Evolutionary conservation across 1,284 basidiomycete genomes (phyloP), one percentile per base, ranked within the genome.

Genomic region (Sutorius eximius): DNA sequence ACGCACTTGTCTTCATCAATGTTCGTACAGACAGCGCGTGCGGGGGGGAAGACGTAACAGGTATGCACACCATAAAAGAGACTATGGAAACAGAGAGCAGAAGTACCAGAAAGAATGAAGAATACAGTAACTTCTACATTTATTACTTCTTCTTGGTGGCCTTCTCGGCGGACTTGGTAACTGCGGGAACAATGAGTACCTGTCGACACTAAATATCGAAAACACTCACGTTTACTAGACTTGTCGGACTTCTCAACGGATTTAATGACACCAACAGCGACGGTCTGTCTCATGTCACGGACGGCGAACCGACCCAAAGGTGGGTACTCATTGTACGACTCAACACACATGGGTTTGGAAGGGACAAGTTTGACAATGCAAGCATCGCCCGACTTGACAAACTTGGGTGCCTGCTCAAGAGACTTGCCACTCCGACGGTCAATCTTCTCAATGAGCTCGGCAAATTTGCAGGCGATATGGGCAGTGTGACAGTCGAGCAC

Each of bases 401-500:
- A 96, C 81, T 99, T 99, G 77, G 96, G 96, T 59, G 73, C 52
- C 69, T 80, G 80, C 80, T 99, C 95, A 58, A 96, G 82, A 52
- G 85, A 82, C 83, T 97, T 97, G 77, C 95, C 95, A 72, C 91
- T 91, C 75, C 97, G 95, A 74, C 95, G 91, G 82, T 99, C 96
- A 76, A 99, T 98, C 89, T 99, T 98, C 86, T 98, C 93, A 71
- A 95, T 82, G 75, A 98, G 87, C 77, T 96, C 94, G 66, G 93
- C 83, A 81, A 99, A 99, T 82, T 98, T 98, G 92, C 97, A 99
- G 65, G 97, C 97, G 76, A 99, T 99, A 87, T 98, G 96, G 74
- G 96, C 95, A 63, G 96, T 99, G 89, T 99, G 96, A 82, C 96
- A 99, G 83, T 99, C 96, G 68, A 99, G 89, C 59, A 99, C 96